Evolutionary conservation across 1,284 basidiomycete genomes (phyloP), one percentile per base, ranked within the genome.

Genomic region (Wallemia mellicola): DNA sequence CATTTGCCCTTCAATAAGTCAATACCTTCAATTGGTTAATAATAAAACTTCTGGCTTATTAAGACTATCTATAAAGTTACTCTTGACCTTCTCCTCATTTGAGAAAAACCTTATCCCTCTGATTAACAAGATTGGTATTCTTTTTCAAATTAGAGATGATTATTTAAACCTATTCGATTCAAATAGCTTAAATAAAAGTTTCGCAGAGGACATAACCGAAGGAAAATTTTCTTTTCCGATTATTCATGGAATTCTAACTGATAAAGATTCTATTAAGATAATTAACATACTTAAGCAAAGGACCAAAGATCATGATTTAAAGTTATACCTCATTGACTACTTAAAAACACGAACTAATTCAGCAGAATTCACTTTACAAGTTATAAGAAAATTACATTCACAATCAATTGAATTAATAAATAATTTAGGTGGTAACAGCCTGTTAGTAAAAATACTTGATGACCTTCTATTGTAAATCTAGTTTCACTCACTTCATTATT

Each of bases 191-290:
- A 89, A 92, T 72, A 96, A 96, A 71, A 89, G 89, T 2, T 95
- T 86, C 67, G 85, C 84, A 3, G 91, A 96, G 71, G 91, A 95
- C 66, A 73, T 96, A 7, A 86, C 86, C 0, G 91, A 96, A 70
- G 91, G 91, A 1, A 95, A 96, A 69, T 95, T 96, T 70, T 87
- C 84, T 19, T 96, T 95, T 68, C 89, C 88, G 0, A 77, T 95
- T 60, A 82, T 96, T 0, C 91, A 95, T 66, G 80, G 82, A 15
- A 81, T 95, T 27, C 77, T 83, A 28, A 77, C 82, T 14, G 80
- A 91, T 66, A 72, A 70, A 14, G 73, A 75, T 0, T 86, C 86
- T 65, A 76, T 80, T 9, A 79, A 84, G 69, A 75, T 94, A 28
- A 71, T 92, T 57, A 91, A 89, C 64, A 80, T 91, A 11, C 76